These are phyloP conservation scores for Kazachstania psychrophila DNA, from an alignment of 805 yeast genomes.

Conservation along the genomic window DNA sequence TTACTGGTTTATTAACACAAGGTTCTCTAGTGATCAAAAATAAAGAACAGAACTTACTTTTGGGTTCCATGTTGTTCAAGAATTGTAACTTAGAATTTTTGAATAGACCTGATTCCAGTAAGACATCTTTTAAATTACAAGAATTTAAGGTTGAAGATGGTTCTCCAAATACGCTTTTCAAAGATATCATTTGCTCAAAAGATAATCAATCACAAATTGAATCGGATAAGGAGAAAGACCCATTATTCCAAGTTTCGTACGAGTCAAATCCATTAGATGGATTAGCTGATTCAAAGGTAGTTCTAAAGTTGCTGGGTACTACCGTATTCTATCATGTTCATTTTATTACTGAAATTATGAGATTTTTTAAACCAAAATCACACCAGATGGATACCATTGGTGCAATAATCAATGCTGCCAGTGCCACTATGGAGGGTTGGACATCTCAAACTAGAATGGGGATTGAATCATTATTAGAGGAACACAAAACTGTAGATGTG, in stretches of 20 bases:
- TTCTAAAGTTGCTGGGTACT: constrained; percentile 73
- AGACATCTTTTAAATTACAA: constrained; percentile 62
- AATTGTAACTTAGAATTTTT: constrained; percentile 66
- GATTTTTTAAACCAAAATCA: constrained; percentile 80
- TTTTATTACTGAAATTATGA: constrained; percentile 64
- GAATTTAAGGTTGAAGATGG: constrained; percentile 87
- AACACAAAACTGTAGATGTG: constrained; percentile 82
- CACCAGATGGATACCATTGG: constrained; percentile 81
- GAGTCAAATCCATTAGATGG: constrained; percentile 83
- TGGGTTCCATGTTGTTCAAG: constrained; percentile 76
- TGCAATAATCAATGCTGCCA: constrained; percentile 89
- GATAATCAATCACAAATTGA: constrained; percentile 27
- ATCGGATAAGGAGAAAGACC: constrained; percentile 27
- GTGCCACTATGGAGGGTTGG: constrained; percentile 84
- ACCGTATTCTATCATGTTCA: constrained; percentile 83
- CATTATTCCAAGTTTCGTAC: constrained; percentile 72
- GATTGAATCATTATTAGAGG: constrained; percentile 84
- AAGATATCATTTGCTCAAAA: constrained; percentile 79
- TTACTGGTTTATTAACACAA: constrained; percentile 57
- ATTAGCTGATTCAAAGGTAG: constrained; percentile 69
- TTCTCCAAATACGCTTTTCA: constrained; percentile 66
- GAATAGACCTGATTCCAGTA: constrained; percentile 72
- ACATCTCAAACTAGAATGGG: constrained; percentile 87
- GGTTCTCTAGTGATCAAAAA: constrained; percentile 64
- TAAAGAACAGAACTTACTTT: constrained; percentile 30